These are phyloP conservation scores for Rhodocollybia butyracea DNA, from an alignment of 768 basidiomycete species.

Conservation along the genomic window DNA sequence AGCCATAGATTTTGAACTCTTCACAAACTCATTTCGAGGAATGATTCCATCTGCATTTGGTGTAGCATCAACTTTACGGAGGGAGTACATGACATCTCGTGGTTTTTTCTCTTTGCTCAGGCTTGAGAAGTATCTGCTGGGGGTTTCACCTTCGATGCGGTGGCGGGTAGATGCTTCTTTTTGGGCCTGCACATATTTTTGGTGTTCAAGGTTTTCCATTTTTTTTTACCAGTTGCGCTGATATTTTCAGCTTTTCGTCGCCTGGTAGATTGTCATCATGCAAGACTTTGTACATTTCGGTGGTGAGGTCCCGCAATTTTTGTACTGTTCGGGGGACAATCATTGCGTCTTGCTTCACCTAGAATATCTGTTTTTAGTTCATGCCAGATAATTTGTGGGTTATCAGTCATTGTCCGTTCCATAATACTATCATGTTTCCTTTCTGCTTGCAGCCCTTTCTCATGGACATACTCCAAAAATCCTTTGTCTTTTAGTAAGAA, in stretches of 20 bases:
- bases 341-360: conserved; percentile 5
- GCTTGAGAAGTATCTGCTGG: conserved; percentile 17
- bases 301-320: conserved; percentile 4
- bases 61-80: neutral
- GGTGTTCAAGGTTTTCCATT: neutral
- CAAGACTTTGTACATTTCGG: neutral
- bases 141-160: conserved; percentile 11
- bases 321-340: conserved; percentile 2
- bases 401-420: neutral
- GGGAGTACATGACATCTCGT: conserved; percentile 15
- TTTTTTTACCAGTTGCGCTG: neutral
- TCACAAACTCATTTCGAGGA: conserved; percentile 12
- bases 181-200: conserved; percentile 5
- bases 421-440: conserved; percentile 4
- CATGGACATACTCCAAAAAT: conserved; percentile 4
- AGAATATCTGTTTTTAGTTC: conserved; percentile 8
- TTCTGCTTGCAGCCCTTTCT: conserved; percentile 1
- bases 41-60: neutral
- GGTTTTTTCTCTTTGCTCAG: conserved; percentile 9
- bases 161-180: neutral
- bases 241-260: neutral
- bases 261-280: neutral
- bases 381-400: conserved; percentile 9
- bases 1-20: conserved; percentile 26
- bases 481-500: conserved; percentile 18